A percentile compares a stretch with the other conserved stretches of the same genome.
Conservation (phyloP, 805 yeast genomes). For the Candida sanyiensis region DNA sequence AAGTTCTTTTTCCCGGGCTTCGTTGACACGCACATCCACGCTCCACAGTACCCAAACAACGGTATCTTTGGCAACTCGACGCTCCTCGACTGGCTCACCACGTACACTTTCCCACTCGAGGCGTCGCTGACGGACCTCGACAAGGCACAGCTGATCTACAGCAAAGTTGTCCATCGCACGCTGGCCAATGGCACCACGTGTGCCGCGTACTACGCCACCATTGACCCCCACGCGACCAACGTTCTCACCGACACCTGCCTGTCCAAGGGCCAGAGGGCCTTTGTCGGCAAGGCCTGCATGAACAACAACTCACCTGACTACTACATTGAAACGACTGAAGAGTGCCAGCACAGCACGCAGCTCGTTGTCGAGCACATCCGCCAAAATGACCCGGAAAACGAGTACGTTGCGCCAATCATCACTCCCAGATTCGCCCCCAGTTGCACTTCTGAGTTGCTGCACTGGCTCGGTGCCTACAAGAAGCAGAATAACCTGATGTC, state of each 20-base stretch:
- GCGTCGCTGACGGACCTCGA: conserved; percentile 49
- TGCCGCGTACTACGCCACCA: conserved; percentile 87
- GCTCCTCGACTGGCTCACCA: conserved; percentile 80
- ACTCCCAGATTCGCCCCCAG: conserved; percentile 95
- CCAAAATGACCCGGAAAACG: conserved; percentile 45
- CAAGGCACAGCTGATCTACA: conserved; percentile 58
- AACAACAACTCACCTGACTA: conserved; percentile 72
- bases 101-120: conserved; percentile 88
- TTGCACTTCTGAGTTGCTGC: conserved; percentile 60
- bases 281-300: conserved; percentile 94
- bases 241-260: conserved; percentile 68
- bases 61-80: conserved; percentile 85
- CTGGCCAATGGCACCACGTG: conserved; percentile 82
- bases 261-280: conserved; percentile 73
- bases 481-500: conserved; percentile 48
- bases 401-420: conserved; percentile 61
- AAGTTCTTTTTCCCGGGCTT: conserved; percentile 78
- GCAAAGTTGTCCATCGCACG: conserved; percentile 62
- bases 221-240: conserved; percentile 71
- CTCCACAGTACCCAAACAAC: conserved; percentile 75
- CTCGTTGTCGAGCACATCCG: conserved; percentile 53
- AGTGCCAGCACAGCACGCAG: conserved; percentile 48
- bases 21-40: conserved; percentile 78
- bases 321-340: conserved; percentile 53
- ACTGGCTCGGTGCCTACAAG: conserved; percentile 57